Evolutionary conservation across 2,329 filamentous ascomycete genomes (phyloP).

Genomic region (Laburnicola sp.): DNA sequence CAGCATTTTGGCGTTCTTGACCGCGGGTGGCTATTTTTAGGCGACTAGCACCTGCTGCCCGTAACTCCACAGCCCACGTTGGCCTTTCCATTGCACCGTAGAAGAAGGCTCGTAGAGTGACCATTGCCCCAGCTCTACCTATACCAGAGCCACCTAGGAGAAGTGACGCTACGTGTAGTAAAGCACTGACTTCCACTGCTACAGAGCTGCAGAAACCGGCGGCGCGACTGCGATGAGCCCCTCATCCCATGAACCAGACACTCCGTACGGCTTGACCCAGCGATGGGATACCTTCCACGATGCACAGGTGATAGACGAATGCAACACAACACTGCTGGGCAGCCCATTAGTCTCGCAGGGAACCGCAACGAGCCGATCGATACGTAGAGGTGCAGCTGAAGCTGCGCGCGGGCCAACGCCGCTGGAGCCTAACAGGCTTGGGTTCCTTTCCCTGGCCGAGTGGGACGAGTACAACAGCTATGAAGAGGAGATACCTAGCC

Average conservation of each 20-base stretch:
- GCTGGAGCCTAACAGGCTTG: slow-evolving; percentile 1
- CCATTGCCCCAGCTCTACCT: neutral
- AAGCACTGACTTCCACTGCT: neutral
- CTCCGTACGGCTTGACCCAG: slow-evolving; percentile 2
- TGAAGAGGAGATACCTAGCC: slow-evolving; percentile 2
- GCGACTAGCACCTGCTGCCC: neutral
- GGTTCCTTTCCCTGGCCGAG: slow-evolving; percentile 6
- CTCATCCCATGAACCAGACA: slow-evolving; percentile 7
- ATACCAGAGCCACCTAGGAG: neutral
- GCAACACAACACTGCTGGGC: neutral
- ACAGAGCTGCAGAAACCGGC: neutral
- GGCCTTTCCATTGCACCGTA: neutral
- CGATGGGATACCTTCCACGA: slow-evolving; percentile 7
- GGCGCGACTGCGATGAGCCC: slow-evolving; percentile 2
- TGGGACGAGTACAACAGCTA: slow-evolving; percentile 12
- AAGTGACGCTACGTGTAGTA: neutral
- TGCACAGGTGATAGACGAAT: slow-evolving; percentile 6
- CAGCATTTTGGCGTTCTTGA: neutral
- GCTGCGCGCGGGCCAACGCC: neutral
- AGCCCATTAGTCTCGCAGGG: neutral
- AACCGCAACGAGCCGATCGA: neutral
- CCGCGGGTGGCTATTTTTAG: neutral
- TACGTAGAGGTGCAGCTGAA: neutral
- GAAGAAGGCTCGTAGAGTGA: neutral
- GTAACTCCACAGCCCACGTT: neutral